phyloP scores from a whole-genome alignment of 257 asterid genomes.

The Petunia secreta region DNA sequence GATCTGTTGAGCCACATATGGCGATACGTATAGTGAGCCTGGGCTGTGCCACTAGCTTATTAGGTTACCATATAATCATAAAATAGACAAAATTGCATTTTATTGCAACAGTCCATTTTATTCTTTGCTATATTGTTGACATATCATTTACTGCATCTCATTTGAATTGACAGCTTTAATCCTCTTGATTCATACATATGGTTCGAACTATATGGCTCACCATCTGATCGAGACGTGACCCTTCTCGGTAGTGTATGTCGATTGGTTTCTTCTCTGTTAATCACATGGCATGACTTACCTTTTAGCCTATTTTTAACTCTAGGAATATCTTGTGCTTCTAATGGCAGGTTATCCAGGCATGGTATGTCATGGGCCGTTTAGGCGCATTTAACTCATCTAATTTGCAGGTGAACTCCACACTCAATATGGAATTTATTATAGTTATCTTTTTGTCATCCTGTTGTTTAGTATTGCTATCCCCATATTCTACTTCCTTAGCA shows the following conservation, averaged over 20 bases:
- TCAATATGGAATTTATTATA: background rate
- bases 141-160: conserved; percentile 16
- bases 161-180: conserved; percentile 68
- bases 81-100: background rate
- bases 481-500: background rate
- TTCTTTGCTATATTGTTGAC: conserved; percentile 20
- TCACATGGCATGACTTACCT: conserved; percentile 17
- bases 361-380: conserved; percentile 97
- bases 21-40: too few relatives aligned
- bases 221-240: conserved; percentile 93
- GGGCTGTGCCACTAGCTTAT: background rate
- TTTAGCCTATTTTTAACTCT: background rate
- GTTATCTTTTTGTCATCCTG: background rate
- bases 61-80: background rate
- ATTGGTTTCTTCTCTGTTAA: conserved; percentile 30
- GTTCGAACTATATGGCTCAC: conserved; percentile 90
- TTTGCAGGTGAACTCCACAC: conserved; percentile 63
- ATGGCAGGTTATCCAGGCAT: conserved; percentile 84
- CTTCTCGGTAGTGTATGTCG: conserved; percentile 87
- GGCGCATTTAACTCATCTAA: conserved; percentile 88
- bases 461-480: background rate
- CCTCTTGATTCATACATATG: conserved; percentile 94
- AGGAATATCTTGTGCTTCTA: conserved; percentile 9
- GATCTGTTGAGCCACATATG: too few relatives aligned
- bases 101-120: background rate